Evolutionary conservation across 768 basidiomycete species (phyloP), one percentile per base, ranked within the genome.

Genomic region (Tricholoma hemisulphureum): DNA sequence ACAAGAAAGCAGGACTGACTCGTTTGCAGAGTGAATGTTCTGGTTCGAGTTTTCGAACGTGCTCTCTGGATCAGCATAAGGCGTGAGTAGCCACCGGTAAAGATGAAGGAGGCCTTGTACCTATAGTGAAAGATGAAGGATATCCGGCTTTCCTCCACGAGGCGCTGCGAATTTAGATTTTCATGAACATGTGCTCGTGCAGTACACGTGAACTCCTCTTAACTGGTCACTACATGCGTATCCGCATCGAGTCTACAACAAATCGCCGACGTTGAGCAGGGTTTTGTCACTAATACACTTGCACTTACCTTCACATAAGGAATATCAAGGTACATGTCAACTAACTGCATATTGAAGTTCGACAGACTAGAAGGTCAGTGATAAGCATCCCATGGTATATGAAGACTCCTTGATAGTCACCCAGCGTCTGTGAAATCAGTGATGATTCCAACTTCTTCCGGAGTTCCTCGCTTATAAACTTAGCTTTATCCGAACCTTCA

Each of bases 141-240:
- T 93, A 95, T 58, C 94, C 93, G 51, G 89, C 91, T 76, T 88
- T 91, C 55, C 72, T 73, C 91, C 91, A 95, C 29, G 91, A 91
- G 64, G 92, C 92, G 66, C 80, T 77, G 61, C 51, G 63, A 53
- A 61, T 61, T 60, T 57, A 43, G 35, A 66, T 50, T 68, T n/a
- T 58, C 24, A 62, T 69, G 58, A 73, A 68, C 63, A 68, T 66
- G 60, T 64, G 64, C 61, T 63, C 60, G 56, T 69, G 64, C 63
- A 64, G 63, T 68, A 70, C 67, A 61, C 66, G 62, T 59, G 51
- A 35, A 62, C 64, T 35, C 21, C 79, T 68, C 75, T 73, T 64
- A 69, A 93, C 90, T 95, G 93, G 72, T 96, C 94, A 63, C 89
- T 92, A 79, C 94, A 97, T 53, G 93, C 93, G 67, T 97, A 96